Base-by-base conservation (phyloP, 73 alveolate genomes). In the Effrenium voratum region DNA sequence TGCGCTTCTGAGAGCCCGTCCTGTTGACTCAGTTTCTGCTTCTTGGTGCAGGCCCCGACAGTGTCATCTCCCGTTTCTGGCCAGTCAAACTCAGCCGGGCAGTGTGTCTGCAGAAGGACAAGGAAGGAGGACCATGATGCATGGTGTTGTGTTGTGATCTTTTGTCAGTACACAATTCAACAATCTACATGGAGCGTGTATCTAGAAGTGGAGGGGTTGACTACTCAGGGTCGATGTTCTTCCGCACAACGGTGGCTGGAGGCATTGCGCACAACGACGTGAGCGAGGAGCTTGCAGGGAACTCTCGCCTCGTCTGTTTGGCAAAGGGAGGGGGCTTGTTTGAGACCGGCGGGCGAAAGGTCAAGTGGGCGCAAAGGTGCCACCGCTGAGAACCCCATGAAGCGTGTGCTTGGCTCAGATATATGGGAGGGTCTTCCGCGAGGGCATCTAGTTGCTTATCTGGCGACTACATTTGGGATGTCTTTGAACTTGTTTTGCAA, bases 211-310 rank as follows among this genome's bases (percentile, higher is more conserved):
- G 63, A 19, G 26, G 8, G 63, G 26, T 12, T 52, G 28, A 13
- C 10, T 52, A 52, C 28, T 13, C 66, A 66, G 79, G 41, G 79
- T 66, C 41, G 45, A 3, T 66, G 26, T 66, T 28, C 79, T 24
- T 26, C 28, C 46, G 41, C 79, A 36, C n/a, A 30, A 46, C 82
- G n/a, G n/a, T n/a, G n/a, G n/a, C n/a, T n/a, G 32, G 28, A 70
- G 82, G 82, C 47, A 70, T 70, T 46, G 82, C 82, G 47, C 82
- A 70, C 82, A 70, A 70, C 82, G 82, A 70, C 26, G 82, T 70
- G 10, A 70, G 82, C 50, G 82, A 70, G 82, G 82, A 70, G 63
- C 63, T 52, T 52, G 8, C 63, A 52, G 63, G 8, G 63, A 52
- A 8, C 63, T 52, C 19, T 52, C 19, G 8, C 19, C 63, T 52